Evolutionary conservation across 768 basidiomycete genomes (phyloP).

Genomic region (Lactifluus volemus): DNA sequence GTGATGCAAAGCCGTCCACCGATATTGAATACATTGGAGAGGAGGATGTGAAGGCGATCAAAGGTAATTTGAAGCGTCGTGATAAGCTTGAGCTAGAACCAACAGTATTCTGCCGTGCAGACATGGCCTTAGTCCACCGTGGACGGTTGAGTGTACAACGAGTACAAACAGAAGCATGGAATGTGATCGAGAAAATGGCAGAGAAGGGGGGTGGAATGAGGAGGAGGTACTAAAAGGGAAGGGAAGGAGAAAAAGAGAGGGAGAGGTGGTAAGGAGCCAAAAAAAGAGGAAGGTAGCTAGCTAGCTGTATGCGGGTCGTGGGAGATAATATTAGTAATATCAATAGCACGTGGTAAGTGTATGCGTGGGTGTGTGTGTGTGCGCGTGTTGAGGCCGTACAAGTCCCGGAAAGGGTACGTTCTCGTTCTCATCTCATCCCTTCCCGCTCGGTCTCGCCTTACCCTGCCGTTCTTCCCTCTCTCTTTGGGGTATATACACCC

Average conservation of each 20-base stretch:
- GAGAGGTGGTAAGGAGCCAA: not conserved
- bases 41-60: constrained; percentile 52
- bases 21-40: constrained; percentile 60
- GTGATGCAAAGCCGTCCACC: constrained; percentile 32
- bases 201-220: constrained; percentile 74
- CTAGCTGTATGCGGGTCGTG: too few species aligned
- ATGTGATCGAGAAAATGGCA: constrained; percentile 50
- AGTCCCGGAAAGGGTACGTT: constrained; percentile 12
- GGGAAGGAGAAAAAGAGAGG: not conserved
- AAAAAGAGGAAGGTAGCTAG: not conserved
- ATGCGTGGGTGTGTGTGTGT: not conserved
- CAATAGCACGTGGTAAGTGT: not conserved
- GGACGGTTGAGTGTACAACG: constrained; percentile 86
- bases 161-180: constrained; percentile 59
- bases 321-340: not conserved
- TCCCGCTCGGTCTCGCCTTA: not conserved
- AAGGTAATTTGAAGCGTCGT: constrained; percentile 33
- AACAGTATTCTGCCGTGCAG: constrained; percentile 28
- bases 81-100: not conserved
- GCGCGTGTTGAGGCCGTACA: not conserved
- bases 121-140: constrained; percentile 70
- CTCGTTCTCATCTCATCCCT: constrained; percentile 6
- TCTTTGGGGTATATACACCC: constrained; percentile 4
- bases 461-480: not conserved
- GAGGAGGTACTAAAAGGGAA: constrained; percentile 15